phyloP scores from a whole-genome alignment of 2,329 filamentous ascomycete genomes.

The Ophiosphaerella korrae region DNA sequence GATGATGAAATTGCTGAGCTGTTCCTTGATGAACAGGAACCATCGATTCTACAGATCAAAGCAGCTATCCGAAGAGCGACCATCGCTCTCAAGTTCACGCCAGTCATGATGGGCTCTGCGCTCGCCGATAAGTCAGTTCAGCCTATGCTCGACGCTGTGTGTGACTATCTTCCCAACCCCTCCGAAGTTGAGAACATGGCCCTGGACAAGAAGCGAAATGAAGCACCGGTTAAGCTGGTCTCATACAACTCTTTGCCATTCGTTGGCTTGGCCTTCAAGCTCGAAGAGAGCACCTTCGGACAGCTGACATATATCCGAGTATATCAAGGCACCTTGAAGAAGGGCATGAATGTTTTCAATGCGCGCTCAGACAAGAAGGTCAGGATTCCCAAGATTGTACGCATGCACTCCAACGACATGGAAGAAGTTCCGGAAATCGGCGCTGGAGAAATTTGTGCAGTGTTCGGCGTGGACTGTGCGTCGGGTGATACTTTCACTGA shows the following conservation, averaged over 20 bases:
- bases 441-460: slow-evolving; percentile 96
- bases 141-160: slow-evolving; percentile 94
- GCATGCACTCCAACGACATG: slow-evolving; percentile 99
- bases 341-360: slow-evolving; percentile 91
- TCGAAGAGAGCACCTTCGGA: slow-evolving; percentile 98
- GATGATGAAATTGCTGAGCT: slow-evolving; percentile 97
- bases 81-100: slow-evolving; percentile 86
- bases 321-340: slow-evolving; percentile 89
- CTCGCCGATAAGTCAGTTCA: slow-evolving; percentile 94
- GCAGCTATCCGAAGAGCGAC: slow-evolving; percentile 89
- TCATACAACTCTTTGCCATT: slow-evolving; percentile 94
- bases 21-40: slow-evolving; percentile 85
- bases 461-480: slow-evolving; percentile 96
- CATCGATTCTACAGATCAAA: slow-evolving; percentile 83
- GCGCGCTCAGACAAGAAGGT: slow-evolving; percentile 94
- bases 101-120: slow-evolving; percentile 95
- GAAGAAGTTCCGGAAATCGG: slow-evolving; percentile 92
- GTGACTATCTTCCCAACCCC: slow-evolving; percentile 94
- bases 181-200: slow-evolving; percentile 87
- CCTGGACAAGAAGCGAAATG: slow-evolving; percentile 78
- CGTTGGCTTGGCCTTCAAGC: slow-evolving; percentile 95
- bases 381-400: slow-evolving; percentile 93
- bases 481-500: slow-evolving; percentile 99
- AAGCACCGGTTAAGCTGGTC: slow-evolving; percentile 82
- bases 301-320: slow-evolving; percentile 98